Evolutionary conservation across 2,329 filamentous ascomycete species (phyloP).

Genomic region (Paecilomyces variotii): DNA sequence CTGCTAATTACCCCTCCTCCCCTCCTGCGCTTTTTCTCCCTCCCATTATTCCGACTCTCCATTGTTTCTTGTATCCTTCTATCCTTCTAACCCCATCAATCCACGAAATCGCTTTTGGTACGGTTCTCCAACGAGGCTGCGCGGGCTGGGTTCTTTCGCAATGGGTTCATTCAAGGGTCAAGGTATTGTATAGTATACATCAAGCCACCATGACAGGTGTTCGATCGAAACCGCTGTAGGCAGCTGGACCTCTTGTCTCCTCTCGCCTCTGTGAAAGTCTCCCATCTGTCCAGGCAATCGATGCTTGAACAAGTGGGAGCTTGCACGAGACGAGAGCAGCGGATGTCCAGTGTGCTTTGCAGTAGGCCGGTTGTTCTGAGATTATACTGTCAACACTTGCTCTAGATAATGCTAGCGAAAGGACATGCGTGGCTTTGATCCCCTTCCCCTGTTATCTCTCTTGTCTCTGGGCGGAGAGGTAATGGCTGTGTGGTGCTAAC

Average conservation of each 20-base stretch:
- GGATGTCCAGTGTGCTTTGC: constrained; percentile 13
- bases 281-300: not conserved
- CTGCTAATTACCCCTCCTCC: not conserved
- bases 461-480: not conserved
- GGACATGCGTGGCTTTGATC: constrained; percentile 66
- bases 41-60: not conserved
- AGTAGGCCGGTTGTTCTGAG: constrained; percentile 50
- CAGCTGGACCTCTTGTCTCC: constrained; percentile 6
- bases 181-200: constrained; percentile 37
- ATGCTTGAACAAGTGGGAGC: constrained; percentile 1
- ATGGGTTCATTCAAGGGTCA: constrained; percentile 29
- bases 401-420: constrained; percentile 84
- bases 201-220: constrained; percentile 38
- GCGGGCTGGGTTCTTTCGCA: not conserved
- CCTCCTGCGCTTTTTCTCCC: not conserved
- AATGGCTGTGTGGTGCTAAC: constrained; percentile 4
- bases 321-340: constrained; percentile 14
- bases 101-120: not conserved
- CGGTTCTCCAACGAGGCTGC: not conserved
- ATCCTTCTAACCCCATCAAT: not conserved
- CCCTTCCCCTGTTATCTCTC: constrained; percentile 18
- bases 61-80: not conserved
- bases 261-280: not conserved
- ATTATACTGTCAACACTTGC: constrained; percentile 77
- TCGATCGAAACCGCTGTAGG: constrained; percentile 13